Conservation (phyloP, 345 rosid species). For the Rhizophora mangle region DNA sequence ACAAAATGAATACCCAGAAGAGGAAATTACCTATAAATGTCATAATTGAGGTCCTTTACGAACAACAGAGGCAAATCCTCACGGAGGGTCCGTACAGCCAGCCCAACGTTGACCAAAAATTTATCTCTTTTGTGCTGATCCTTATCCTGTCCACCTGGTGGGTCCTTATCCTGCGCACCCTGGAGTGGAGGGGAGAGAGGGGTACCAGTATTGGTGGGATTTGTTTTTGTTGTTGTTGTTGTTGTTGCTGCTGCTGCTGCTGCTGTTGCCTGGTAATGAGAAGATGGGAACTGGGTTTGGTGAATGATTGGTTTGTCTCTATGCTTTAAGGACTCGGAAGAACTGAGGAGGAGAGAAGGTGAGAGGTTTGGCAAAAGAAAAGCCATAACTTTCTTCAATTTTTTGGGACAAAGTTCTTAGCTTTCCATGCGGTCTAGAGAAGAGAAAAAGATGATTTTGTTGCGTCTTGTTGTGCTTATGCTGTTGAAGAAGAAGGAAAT, state of each 20-base stretch:
- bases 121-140: constrained; percentile 49
- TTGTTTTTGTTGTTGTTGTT: background rate
- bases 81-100: constrained; percentile 81
- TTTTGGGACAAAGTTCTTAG: background rate
- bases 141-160: constrained; percentile 28
- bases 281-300: constrained; percentile 4
- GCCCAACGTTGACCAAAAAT: constrained; percentile 71
- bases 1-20: constrained; percentile 26
- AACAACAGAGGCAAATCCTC: constrained; percentile 80
- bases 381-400: constrained; percentile 43
- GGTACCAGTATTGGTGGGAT: constrained; percentile 6
- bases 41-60: constrained; percentile 71
- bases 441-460: no score
- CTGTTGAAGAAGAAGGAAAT: no score
- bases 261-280: constrained; percentile 20
- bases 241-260: constrained; percentile 6
- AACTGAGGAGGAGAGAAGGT: constrained; percentile 49
- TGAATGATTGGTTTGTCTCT: constrained; percentile 31
- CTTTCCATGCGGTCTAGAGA: background rate
- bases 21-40: constrained; percentile 67
- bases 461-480: no score
- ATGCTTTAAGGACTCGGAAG: constrained; percentile 29
- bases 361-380: constrained; percentile 78
- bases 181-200: constrained; percentile 27
- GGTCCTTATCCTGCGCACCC: constrained; percentile 12